Evolutionary conservation across 148 eudicot species (phyloP).

Genomic region (Camellia sinensis): DNA sequence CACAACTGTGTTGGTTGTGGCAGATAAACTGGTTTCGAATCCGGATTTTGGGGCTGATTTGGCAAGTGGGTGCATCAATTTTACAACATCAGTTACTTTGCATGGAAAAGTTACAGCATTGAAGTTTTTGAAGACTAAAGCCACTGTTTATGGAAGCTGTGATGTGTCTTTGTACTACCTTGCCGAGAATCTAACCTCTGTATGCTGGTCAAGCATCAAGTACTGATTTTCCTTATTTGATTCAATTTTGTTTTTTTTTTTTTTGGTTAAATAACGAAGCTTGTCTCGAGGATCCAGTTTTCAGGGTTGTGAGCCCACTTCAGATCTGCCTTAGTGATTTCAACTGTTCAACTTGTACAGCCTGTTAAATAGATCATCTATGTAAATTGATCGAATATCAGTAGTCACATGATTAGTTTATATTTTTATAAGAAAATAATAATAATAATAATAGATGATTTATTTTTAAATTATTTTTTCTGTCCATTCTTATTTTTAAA

Average conservation of each 20-base stretch:
- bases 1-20: constrained; percentile 15
- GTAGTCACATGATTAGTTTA: too few species aligned
- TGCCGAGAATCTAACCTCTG: constrained; percentile 19
- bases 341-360: too few species aligned
- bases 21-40: constrained; percentile 17
- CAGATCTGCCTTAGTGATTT: too few species aligned
- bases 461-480: too few species aligned
- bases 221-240: constrained; percentile 1
- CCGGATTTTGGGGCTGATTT: constrained; percentile 15
- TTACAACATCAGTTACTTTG: constrained; percentile 25
- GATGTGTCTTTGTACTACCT: constrained; percentile 21
- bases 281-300: too few species aligned
- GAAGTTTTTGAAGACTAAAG: constrained; percentile 31
- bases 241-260: neutral
- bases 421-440: too few species aligned
- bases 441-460: too few species aligned
- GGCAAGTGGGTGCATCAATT: constrained; percentile 17
- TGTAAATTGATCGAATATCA: too few species aligned
- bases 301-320: too few species aligned
- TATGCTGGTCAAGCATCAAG: constrained; percentile 29
- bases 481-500: too few species aligned
- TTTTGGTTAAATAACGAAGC: neutral
- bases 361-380: too few species aligned
- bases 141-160: constrained; percentile 25
- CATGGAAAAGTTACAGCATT: constrained; percentile 34